These are phyloP conservation scores for Dendrobium catenatum DNA, from an alignment of 106 monocot species.

Conservation along the genomic window DNA sequence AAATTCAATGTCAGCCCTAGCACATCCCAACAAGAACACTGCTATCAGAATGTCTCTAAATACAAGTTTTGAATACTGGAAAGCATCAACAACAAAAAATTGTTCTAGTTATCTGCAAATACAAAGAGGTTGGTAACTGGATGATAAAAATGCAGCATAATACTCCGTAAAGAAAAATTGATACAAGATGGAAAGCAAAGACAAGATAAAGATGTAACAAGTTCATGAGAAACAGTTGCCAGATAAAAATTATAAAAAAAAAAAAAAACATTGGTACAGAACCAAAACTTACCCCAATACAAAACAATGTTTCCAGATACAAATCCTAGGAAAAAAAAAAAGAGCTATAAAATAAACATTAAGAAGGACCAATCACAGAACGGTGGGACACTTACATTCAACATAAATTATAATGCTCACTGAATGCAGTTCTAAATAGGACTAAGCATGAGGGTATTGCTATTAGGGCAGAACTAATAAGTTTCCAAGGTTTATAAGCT, in stretches of 20 bases:
- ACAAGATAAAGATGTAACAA: not conserved
- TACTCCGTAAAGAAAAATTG: not conserved
- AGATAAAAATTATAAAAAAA: not conserved
- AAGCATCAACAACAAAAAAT: not conserved
- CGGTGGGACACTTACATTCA: not conserved
- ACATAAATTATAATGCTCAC: not conserved
- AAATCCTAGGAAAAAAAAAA: not conserved
- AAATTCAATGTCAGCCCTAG: conserved; percentile 11
- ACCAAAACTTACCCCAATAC: not conserved
- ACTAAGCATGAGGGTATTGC: not conserved
- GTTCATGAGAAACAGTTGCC: not conserved
- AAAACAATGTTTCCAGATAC: not conserved
- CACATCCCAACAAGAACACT: not conserved
- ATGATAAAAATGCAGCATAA: not conserved
- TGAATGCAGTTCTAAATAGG: not conserved
- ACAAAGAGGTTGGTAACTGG: not conserved
- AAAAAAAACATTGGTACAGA: not conserved
- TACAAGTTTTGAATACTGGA: not conserved
- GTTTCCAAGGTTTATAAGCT: too few relatives aligned
- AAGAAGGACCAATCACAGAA: not conserved
- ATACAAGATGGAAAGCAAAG: not conserved
- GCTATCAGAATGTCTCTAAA: not conserved
- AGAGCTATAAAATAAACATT: not conserved
- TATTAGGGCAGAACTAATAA: too few relatives aligned
- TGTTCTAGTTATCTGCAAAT: not conserved